Base-by-base conservation (phyloP, 2,329 filamentous ascomycete genomes). In the Lojkania enalia region DNA sequence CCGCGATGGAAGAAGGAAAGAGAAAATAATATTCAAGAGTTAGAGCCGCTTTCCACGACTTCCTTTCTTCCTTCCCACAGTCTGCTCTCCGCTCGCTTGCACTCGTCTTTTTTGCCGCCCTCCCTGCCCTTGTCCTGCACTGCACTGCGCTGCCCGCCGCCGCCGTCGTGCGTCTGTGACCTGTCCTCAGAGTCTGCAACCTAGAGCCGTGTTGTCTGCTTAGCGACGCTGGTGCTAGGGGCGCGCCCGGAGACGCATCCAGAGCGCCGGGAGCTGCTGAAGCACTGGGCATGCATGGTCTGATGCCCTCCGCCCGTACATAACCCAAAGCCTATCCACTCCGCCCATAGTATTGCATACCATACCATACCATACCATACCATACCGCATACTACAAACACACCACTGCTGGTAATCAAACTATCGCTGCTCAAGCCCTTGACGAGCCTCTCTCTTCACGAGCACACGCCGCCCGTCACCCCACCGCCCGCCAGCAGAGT, bases 241-340 rank as follows among this genome's bases (percentile, higher is more conserved):
- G 50, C n/a, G n/a, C n/a, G 55, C 57, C 59, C 54, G 57, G 57
- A 51, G 50, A 51, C 53, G 50, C 54, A 54, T 55, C 63, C 63
- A 58, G 54, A 49, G 41, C 51, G 46, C 50, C 61, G 59, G 61
- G 46, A 55, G 42, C 38, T 40, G 18, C 39, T 35, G 14, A 23
- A 33, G 39, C 29, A 35, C 51, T 44, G 51, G 56, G 30, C 14
- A n/a, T 45, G 46, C 48, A 49, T 53, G 52, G 51, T 35, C 58
- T 31, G 25, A 32, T 30, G 11, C 29, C 31, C 20, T 35, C 39
- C 39, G 12, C 14, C 27, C 39, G 31, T 42, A 38, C 35, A 38
- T 38, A 38, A 23, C 39, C 19, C 39, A 16, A 11, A 19, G 29
- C 31, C 25, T 20, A 11, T 32, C 16, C 40, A 13, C 39, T 23